These are phyloP conservation scores for Arctium minus DNA, from an alignment of 129 eudicot species.

Conservation along the genomic window DNA sequence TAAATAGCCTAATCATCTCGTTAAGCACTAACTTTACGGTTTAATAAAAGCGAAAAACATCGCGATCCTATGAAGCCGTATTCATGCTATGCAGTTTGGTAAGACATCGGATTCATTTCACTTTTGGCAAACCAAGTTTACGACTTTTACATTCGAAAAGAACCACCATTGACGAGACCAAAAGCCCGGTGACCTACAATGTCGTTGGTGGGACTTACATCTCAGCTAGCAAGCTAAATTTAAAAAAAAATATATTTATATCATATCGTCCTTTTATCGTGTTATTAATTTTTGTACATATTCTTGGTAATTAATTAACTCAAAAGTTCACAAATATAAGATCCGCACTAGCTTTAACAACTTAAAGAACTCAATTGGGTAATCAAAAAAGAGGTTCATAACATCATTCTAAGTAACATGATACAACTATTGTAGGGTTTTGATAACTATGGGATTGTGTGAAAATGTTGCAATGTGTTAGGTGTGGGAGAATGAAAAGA, in stretches of 20 bases:
- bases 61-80: neutral
- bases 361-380: neutral
- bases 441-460: constrained; percentile 13
- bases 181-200: neutral
- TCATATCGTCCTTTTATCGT: neutral
- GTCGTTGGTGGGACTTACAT: neutral
- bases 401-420: neutral
- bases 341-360: neutral
- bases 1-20: constrained; percentile 12
- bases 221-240: neutral
- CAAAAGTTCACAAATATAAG: neutral
- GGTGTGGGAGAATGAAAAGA: constrained; percentile 23
- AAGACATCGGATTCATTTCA: constrained; percentile 9
- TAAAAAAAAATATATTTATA: neutral
- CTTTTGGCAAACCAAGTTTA: neutral
- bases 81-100: constrained; percentile 14
- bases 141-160: too few species aligned
- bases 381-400: neutral
- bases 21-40: constrained; percentile 17
- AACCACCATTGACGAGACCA: neutral
- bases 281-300: neutral
- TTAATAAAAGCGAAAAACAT: neutral
- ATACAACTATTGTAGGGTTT: neutral
- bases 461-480: constrained; percentile 24
- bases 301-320: too few species aligned